These are phyloP conservation scores for Sugiyamaella novakii DNA, from an alignment of 1,139 yeast genomes.

Conservation along the genomic window DNA sequence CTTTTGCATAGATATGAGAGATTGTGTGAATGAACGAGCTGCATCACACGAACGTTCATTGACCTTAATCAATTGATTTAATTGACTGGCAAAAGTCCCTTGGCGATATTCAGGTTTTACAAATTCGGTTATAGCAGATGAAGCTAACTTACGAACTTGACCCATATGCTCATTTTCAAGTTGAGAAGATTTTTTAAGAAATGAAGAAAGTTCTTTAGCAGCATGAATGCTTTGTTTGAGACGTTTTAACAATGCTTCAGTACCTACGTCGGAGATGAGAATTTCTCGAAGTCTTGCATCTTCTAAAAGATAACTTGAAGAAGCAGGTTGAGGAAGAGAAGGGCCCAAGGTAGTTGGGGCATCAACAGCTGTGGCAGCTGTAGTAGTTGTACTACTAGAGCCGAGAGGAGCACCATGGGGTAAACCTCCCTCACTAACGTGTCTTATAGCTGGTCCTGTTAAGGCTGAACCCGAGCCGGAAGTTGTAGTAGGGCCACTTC, in stretches of 20 bases:
- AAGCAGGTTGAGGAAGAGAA: conserved; percentile 16
- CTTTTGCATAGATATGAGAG: conserved; percentile 81
- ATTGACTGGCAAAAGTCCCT: conserved; percentile 68
- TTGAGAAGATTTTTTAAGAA: conserved; percentile 73
- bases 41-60: conserved; percentile 78
- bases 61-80: conserved; percentile 69
- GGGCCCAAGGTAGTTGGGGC: neutral
- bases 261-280: conserved; percentile 55
- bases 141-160: conserved; percentile 68
- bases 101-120: conserved; percentile 54
- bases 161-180: conserved; percentile 78
- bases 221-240: conserved; percentile 78
- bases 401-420: neutral
- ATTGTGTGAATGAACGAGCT: conserved; percentile 74
- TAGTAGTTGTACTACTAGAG: too few species aligned
- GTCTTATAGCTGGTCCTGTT: conserved; percentile 3
- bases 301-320: conserved; percentile 41
- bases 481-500: conserved; percentile 8
- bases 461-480: conserved; percentile 5
- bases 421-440: neutral
- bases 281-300: conserved; percentile 53
- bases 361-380: neutral
- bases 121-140: conserved; percentile 55
- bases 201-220: conserved; percentile 82
- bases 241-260: conserved; percentile 69